Evolutionary conservation across 495 filamentous ascomycete genomes (phyloP).

Genomic region (Penicillium antarcticum): DNA sequence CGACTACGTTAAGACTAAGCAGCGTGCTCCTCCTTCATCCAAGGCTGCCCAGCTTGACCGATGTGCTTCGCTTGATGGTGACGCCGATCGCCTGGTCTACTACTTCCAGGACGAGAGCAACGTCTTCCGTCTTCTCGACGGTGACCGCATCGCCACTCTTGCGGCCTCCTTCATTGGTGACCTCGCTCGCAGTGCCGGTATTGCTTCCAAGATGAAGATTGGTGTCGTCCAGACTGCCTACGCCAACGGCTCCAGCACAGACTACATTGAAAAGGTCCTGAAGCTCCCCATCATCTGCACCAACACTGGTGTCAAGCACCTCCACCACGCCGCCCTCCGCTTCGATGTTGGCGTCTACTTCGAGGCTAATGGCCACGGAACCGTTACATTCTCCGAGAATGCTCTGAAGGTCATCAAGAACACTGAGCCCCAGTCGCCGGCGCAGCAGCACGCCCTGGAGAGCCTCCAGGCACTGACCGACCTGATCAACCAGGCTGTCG

Average conservation of each 20-base stretch:
- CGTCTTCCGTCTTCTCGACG: conserved; percentile 86
- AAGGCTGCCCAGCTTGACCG: conserved; percentile 71
- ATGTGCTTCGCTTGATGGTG: conserved; percentile 90
- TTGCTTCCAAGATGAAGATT: conserved; percentile 76
- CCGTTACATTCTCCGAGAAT: conserved; percentile 84
- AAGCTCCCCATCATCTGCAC: conserved; percentile 91
- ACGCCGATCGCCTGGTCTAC: conserved; percentile 93
- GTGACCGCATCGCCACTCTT: conserved; percentile 93
- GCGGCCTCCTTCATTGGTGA: conserved; percentile 92
- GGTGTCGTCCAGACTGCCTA: conserved; percentile 97
- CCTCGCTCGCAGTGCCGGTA: conserved; percentile 72
- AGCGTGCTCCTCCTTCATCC: conserved; percentile 81
- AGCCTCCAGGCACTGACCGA: conserved; percentile 77
- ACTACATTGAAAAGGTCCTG: conserved; percentile 82
- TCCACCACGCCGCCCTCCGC: conserved; percentile 88
- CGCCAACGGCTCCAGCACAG: conserved; percentile 92
- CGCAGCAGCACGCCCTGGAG: conserved; percentile 79
- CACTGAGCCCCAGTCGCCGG: conserved; percentile 82
- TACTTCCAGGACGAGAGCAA: conserved; percentile 84
- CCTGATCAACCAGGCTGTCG: conserved; percentile 96
- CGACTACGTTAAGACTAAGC: conserved; percentile 95
- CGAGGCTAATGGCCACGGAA: conserved; percentile 97
- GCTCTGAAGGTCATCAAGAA: conserved; percentile 73
- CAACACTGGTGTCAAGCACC: conserved; percentile 92
- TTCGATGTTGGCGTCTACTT: conserved; percentile 98